Conservation (phyloP, 192 early-diverging fungal species). For the Irineochytrium annulatum region DNA sequence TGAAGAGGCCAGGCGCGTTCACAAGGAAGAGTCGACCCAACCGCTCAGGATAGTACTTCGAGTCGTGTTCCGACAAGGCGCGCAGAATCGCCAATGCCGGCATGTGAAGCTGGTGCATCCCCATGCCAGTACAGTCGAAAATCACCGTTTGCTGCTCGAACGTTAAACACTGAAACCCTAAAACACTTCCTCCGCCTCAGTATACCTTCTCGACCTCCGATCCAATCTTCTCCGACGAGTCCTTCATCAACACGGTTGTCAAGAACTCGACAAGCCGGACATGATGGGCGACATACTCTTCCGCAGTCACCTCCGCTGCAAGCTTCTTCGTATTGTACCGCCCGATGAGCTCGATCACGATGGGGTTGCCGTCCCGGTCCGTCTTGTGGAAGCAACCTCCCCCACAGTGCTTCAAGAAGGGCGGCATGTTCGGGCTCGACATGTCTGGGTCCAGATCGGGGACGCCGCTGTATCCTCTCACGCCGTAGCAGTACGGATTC, state of each 20-base stretch:
- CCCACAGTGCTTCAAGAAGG: slow-evolving; percentile 19
- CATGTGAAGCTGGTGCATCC: slow-evolving; percentile 28
- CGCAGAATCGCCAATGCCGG: slow-evolving; percentile 26
- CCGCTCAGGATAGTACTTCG: slow-evolving; percentile 34
- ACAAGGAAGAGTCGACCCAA: slow-evolving; percentile 32
- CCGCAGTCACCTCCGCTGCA: slow-evolving; percentile 17
- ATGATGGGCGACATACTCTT: slow-evolving; percentile 26
- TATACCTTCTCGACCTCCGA: slow-evolving; percentile 19
- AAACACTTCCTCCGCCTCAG: too few relatives aligned
- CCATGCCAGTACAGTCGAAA: slow-evolving; percentile 32
- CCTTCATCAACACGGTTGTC: slow-evolving; percentile 31
- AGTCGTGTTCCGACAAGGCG: slow-evolving; percentile 28
- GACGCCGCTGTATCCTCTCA: slow-evolving; percentile 22
- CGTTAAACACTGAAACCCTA: neutral
- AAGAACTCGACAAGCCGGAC: slow-evolving; percentile 30
- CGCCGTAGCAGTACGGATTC: slow-evolving; percentile 20
- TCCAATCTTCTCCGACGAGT: slow-evolving; percentile 19
- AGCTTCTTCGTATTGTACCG: slow-evolving; percentile 25
- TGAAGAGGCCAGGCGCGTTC: slow-evolving; percentile 34
- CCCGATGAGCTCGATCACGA: slow-evolving; percentile 33
- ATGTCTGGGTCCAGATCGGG: slow-evolving; percentile 26
- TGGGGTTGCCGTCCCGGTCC: slow-evolving; percentile 30
- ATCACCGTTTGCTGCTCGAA: slow-evolving; percentile 28
- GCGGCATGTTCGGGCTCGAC: slow-evolving; percentile 18
- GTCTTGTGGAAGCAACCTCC: slow-evolving; percentile 36